Conservation (phyloP, 306 rosid species). For the Lablab purpureus region DNA sequence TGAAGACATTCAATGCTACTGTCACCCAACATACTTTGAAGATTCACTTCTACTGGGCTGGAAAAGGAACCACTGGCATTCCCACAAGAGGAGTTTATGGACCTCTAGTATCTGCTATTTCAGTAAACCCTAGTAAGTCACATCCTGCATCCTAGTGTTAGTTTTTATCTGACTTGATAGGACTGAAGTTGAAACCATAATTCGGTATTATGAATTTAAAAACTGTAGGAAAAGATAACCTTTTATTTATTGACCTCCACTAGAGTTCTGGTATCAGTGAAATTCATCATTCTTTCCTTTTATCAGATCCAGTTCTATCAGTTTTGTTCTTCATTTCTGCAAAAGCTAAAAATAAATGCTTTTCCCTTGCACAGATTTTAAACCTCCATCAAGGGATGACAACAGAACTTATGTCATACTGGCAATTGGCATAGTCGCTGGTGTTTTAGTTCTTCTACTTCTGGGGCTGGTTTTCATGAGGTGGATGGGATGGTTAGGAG, state of each 20-base stretch:
- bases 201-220: constrained; percentile 15
- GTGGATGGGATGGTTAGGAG: constrained; percentile 74
- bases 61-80: constrained; percentile 99
- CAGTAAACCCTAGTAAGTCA: constrained; percentile 89
- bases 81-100: constrained; percentile 92
- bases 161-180: constrained; percentile 4
- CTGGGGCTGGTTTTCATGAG: constrained; percentile 63
- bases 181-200: constrained; percentile 13
- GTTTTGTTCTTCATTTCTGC: constrained; percentile 41
- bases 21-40: constrained; percentile 72
- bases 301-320: background rate
- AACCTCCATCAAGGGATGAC: constrained; percentile 55
- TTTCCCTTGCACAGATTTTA: constrained; percentile 68
- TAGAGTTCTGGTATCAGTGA: background rate
- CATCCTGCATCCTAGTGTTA: constrained; percentile 14
- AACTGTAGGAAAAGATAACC: constrained; percentile 25
- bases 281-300: background rate
- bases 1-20: constrained; percentile 60
- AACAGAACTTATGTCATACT: constrained; percentile 44
- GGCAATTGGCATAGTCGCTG: constrained; percentile 49
- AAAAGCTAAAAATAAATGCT: constrained; percentile 33
- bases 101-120: constrained; percentile 89
- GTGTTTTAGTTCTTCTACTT: constrained; percentile 54
- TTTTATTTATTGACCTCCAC: background rate
- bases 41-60: constrained; percentile 92